Conservation (phyloP, 805 yeast species). For the Saccharomycopsis babjevae region DNA sequence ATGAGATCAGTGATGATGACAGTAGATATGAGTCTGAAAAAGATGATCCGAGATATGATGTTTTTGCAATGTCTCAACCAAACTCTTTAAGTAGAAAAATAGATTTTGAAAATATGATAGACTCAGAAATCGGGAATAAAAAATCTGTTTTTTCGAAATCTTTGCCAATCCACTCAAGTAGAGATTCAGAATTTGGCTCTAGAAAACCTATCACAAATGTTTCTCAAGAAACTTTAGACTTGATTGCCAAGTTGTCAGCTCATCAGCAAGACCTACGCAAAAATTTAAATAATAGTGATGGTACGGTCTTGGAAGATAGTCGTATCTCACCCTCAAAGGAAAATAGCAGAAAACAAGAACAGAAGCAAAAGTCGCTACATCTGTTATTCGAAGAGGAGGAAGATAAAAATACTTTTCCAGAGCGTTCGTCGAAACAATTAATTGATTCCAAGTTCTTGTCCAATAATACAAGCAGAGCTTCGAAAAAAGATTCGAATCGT, state of each 20-base stretch:
- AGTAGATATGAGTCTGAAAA: background rate
- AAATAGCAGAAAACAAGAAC: background rate
- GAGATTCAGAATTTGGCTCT: background rate
- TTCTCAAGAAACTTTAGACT: background rate
- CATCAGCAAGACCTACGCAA: background rate
- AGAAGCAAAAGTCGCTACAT: background rate
- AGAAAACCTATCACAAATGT: background rate
- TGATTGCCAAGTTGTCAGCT: background rate
- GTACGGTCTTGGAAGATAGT: background rate
- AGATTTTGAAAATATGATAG: conserved; percentile 1
- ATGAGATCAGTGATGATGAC: conserved; percentile 14
- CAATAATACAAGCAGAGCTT: no score
- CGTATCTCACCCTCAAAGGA: background rate
- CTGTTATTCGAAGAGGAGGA: background rate
- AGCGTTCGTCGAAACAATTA: background rate
- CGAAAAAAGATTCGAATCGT: background rate
- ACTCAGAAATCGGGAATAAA: background rate
- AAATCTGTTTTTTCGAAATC: conserved; percentile 5
- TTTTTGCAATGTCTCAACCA: conserved; percentile 17
- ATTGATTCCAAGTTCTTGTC: no score
- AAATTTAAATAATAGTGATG: background rate
- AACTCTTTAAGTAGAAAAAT: conserved; percentile 13
- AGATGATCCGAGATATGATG: background rate
- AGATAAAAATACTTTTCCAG: background rate
- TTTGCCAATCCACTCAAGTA: background rate